Evolutionary conservation across 495 filamentous ascomycete genomes (phyloP), one percentile per base, ranked within the genome.

Genomic region (Penicillium cosmopolitanum): DNA sequence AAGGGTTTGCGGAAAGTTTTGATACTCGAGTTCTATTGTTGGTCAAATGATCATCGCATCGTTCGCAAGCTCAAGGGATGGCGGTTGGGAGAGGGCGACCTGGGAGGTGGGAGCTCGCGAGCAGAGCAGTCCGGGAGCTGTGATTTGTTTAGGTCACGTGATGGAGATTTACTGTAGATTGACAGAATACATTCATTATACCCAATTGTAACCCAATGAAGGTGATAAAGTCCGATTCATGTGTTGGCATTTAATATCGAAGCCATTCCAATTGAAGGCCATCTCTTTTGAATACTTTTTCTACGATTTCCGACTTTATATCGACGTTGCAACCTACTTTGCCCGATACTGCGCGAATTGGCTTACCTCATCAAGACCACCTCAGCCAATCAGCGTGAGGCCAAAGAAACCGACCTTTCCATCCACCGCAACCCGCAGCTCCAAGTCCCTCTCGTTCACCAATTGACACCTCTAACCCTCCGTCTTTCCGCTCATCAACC

Each of bases 351-450:
- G 34, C n/a, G 34, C 23, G 33, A 9, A 12, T 21, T 13, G 18
- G 58, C 19, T 71, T 54, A 69, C 57, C 25, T 70, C 59, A 70
- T 25, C 60, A 48, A 6, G 2, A 1, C 34, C n/a, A n/a, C 28
- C 4, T 46, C 51, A 42, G 31, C 72, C 70, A 75, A 75, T 75
- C 70, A 75, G 54, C 50, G 38, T 25, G 53, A 21, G 16, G 61
- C 56, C 58, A 75, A 73, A 73, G 68, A 71, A 63, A 64, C 66
- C 66, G 66, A 68, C 62, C 58, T 66, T 69, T 69, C 66, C 63
- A 60, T 64, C 67, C 65, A 65, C 62, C 64, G 66, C 59, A 65
- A 61, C 65, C 68, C 65, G 65, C 66, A 64, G 64, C 66, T 70
- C 61, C 57, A 66, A 64, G 53, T 63, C 58, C 40, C 53, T 51